Evolutionary conservation across 2,329 filamentous ascomycete species (phyloP), one percentile per base, ranked within the genome.

Genomic region (Hymenoscyphus infarciens): DNA sequence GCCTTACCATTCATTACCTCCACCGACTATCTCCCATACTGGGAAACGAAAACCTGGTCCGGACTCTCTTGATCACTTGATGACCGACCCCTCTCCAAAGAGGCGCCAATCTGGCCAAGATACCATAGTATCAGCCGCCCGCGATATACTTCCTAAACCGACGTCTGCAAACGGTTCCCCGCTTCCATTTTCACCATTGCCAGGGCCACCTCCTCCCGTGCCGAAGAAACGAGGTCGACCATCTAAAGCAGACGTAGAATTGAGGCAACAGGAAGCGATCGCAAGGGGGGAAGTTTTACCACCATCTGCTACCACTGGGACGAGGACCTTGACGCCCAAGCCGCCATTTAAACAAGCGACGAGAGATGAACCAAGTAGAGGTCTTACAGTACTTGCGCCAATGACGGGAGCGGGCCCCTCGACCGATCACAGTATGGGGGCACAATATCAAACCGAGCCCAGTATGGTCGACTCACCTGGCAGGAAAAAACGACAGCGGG

Each of bases 191-290:
- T 42, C 64, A 15, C 59, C 67, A n/a, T 56, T 63, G 22, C 60
- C 65, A 27, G 55, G 54, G 2, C 42, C 63, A 27, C 39, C 63
- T 16, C 60, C 62, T 31, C 53, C 60, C 16, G 29, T 39, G 39
- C 57, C 65, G 6, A 74, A 70, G 65, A 72, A 70, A 62, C 68
- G 72, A 27, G 72, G 72, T 42, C 68, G 72, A 27, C 72, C 72
- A 27, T 71, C 72, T 6, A 74, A 74, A 62, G 68, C 69, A 45
- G 71, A 72, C 49, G 60, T 71, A 25, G 69, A 72, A 60, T 62
- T 63, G n/a, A 64, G 67, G 25, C 66, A 70, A 38, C 61, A 59
- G 57, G 70, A 70, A 54, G 68, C 68, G 42, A 68, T 73, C 33
- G 66, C 64, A 27, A 63, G 70, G 45, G 70, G 72, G 19, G 70